A percentile compares a stretch with the other conserved stretches of the same genome.
Conservation (phyloP, 2,329 filamentous ascomycete genomes). For the Cercospora beticola region DNA sequence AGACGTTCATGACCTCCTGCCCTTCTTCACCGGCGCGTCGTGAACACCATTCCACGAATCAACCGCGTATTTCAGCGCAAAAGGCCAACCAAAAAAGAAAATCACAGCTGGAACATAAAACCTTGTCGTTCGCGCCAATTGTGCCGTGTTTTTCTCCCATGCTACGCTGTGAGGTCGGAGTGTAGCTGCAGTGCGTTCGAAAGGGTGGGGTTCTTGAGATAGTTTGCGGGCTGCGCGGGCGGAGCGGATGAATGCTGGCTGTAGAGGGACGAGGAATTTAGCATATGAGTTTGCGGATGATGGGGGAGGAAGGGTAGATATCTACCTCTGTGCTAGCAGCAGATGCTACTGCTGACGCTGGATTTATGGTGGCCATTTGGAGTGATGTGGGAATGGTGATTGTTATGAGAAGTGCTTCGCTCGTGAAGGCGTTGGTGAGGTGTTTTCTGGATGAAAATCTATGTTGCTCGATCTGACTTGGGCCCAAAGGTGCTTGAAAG, state of each 20-base stretch:
- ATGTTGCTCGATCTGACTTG: neutral
- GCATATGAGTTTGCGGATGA: too few relatives aligned
- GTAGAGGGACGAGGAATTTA: neutral
- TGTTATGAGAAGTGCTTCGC: neutral
- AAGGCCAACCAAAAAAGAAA: conserved; percentile 21
- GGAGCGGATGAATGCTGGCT: conserved; percentile 11
- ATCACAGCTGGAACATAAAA: conserved; percentile 14
- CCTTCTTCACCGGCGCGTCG: conserved; percentile 6
- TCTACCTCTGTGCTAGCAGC: conserved; percentile 8
- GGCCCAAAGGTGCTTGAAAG: neutral
- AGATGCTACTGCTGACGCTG: neutral
- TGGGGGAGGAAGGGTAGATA: neutral
- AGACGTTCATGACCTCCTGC: neutral
- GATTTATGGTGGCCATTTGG: conserved; percentile 8
- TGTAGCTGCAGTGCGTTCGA: conserved; percentile 6
- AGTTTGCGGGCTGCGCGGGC: conserved; percentile 3
- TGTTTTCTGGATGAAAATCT: neutral
- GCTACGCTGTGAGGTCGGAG: conserved; percentile 18
- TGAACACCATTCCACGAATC: conserved; percentile 20
- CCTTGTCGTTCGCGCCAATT: conserved; percentile 12
- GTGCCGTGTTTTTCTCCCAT: conserved; percentile 17
- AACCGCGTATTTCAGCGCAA: conserved; percentile 16
- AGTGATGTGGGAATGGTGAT: neutral
- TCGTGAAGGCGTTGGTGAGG: neutral
- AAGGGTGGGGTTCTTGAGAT: conserved; percentile 19